A percentile compares a stretch with the other conserved stretches of the same genome.
Conservation (phyloP, 179 eudicot species). For the Amaranthus tricolor region DNA sequence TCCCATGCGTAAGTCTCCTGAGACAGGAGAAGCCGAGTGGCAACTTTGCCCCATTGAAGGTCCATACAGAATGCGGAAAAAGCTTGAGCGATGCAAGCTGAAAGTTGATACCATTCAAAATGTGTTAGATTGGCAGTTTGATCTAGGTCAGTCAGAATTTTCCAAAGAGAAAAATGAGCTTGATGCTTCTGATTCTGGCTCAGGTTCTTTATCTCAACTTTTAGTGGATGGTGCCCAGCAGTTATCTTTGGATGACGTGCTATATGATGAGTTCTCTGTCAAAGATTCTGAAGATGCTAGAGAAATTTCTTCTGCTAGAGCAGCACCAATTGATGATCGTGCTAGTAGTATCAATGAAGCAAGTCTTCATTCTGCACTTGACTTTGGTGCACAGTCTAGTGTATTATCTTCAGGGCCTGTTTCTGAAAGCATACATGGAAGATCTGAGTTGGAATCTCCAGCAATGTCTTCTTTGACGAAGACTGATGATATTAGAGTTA, state of each 20-base stretch:
- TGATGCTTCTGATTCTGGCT: slow-evolving; percentile 60
- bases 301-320: slow-evolving; percentile 64
- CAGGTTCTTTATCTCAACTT: slow-evolving; percentile 66
- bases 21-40: slow-evolving; percentile 68
- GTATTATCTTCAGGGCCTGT: slow-evolving; percentile 42
- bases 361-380: slow-evolving; percentile 80
- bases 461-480: slow-evolving; percentile 57
- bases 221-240: slow-evolving; percentile 48
- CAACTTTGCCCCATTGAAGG: slow-evolving; percentile 99
- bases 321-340: slow-evolving; percentile 73
- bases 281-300: slow-evolving; percentile 59
- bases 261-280: slow-evolving; percentile 63
- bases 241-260: slow-evolving; percentile 50
- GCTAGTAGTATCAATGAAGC: slow-evolving; percentile 75
- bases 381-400: slow-evolving; percentile 64
- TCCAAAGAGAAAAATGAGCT: slow-evolving; percentile 57
- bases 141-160: slow-evolving; percentile 47
- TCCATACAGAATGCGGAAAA: slow-evolving; percentile 96
- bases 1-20: slow-evolving; percentile 54
- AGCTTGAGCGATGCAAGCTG: slow-evolving; percentile 84
- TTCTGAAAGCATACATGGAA: slow-evolving; percentile 63
- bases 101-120: slow-evolving; percentile 74
- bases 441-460: slow-evolving; percentile 69
- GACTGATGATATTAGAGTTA: slow-evolving; percentile 54
- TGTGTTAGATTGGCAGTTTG: slow-evolving; percentile 71